phyloP scores from a whole-genome alignment of 1,139 yeast genomes.

The Diutina scorzettiae region DNA sequence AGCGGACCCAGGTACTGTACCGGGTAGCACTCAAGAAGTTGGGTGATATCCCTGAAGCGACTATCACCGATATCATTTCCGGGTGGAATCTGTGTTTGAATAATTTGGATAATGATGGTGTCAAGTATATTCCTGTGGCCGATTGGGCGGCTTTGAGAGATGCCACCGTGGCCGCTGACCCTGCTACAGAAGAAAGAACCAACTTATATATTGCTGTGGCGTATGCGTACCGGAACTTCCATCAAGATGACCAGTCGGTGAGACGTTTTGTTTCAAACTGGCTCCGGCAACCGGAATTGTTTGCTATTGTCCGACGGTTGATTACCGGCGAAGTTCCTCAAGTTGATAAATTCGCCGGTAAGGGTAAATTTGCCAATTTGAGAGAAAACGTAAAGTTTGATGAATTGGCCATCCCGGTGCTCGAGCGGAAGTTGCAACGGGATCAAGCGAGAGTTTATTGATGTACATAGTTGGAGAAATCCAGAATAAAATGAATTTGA shows the following conservation, averaged over 20 bases:
- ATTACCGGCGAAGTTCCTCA: conserved; percentile 13
- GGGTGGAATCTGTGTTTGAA: conserved; percentile 51
- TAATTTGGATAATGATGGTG: conserved; percentile 42
- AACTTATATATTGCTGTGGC: conserved; percentile 48
- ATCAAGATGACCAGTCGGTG: conserved; percentile 27
- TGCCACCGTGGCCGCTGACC: conserved; percentile 47
- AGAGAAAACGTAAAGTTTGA: conserved; percentile 21
- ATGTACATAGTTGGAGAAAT: too few species aligned
- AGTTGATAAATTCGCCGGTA: conserved; percentile 14
- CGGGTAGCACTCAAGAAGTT: conserved; percentile 69
- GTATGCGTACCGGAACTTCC: conserved; percentile 34
- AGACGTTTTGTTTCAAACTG: conserved; percentile 23
- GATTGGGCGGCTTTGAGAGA: conserved; percentile 85
- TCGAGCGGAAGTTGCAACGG: conserved; percentile 9
- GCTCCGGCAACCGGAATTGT: conserved; percentile 17
- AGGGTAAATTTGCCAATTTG: conserved; percentile 20
- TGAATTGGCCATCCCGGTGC: conserved; percentile 13
- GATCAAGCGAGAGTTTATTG: too few species aligned
- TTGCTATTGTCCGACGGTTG: conserved; percentile 13
- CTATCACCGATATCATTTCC: conserved; percentile 41
- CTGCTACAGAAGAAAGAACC: conserved; percentile 30
- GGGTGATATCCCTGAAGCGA: conserved; percentile 44
- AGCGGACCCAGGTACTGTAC: conserved; percentile 58
- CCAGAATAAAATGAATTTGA: too few species aligned
- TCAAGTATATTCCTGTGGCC: conserved; percentile 60